Base-by-base conservation (phyloP, 768 basidiomycete species). In the Tubosaeta brunneosetosa region DNA sequence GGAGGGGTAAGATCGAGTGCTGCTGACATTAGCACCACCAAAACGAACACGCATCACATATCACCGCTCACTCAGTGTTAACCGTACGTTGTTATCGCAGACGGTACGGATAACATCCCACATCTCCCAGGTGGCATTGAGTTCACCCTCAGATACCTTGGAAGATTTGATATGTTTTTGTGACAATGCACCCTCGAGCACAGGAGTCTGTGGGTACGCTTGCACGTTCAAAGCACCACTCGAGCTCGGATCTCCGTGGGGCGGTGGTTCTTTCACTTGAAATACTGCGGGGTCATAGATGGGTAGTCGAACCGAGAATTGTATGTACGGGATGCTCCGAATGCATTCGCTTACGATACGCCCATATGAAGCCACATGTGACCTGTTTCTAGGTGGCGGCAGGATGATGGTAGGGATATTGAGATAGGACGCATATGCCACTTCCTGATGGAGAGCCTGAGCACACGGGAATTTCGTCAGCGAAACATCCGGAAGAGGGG, bases 61-160 rank as follows among this genome's bases (percentile, higher is more conserved):
- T 44, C 70, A 78, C 58, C 61, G 88, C 90, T 85, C 67, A 92
- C 90, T 85, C 51, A 91, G 64, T 2, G 85, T 85, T 54, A 93
- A 63, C 26, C 89, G 80, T 29, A 78, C 74, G 64, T 82, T 83
- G 68, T 94, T 95, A 52, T 86, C 86, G 68, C 97, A 99, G 32
- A 95, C 79, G 3, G 86, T 85, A 55, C 94, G 78, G 52, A 99
- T 91, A 44, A 87, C 79, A 67, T 98, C 97, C 97, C 97, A 99
- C 83, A 94, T 95, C 67, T 98, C 97, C 95, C 97, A 99, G 0
- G 89, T 91, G 6, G 76, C 79, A 60, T 85, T 84, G 48, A 89
- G 71, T 55, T 85, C 81, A 9, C 71, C 74, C 58, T 83, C 83
- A 38, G 78, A 68, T 16, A 77, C 68, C 34, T 68, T 70, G 16